These are phyloP conservation scores for Niveomyces coronatus DNA, from an alignment of 2,329 filamentous ascomycete genomes.

Conservation along the genomic window DNA sequence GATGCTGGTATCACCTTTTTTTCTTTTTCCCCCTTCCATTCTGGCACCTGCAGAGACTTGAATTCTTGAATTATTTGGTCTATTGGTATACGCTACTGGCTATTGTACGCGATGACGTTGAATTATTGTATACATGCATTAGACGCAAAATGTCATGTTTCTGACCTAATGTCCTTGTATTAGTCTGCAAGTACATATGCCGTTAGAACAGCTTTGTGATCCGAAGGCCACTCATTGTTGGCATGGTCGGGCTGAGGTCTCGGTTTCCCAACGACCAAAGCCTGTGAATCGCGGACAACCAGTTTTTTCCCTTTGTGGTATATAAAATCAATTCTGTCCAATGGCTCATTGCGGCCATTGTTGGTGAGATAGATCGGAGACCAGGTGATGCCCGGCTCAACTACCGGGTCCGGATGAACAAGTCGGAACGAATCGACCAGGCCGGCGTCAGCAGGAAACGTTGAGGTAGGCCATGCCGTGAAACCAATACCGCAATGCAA, in stretches of 20 bases:
- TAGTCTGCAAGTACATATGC: no score
- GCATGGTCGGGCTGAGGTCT: conserved; percentile 22
- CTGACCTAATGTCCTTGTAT: no score
- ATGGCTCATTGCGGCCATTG: conserved; percentile 21
- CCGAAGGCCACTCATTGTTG: conserved; percentile 32
- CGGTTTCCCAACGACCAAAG: conserved; percentile 23
- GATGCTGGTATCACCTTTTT: no score
- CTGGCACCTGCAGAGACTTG: no score
- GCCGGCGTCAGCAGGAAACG: conserved; percentile 22
- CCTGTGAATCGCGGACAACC: conserved; percentile 21
- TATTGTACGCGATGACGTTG: no score
- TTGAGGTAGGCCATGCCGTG: conserved; percentile 30
- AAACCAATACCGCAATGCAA: conserved; percentile 26
- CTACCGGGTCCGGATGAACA: conserved; percentile 24
- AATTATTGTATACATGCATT: no score
- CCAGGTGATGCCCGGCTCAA: conserved; percentile 28
- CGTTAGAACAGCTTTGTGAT: conserved; percentile 26
- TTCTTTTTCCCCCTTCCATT: no score
- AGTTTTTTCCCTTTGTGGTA: conserved; percentile 27
- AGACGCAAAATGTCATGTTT: no score
- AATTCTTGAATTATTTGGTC: no score
- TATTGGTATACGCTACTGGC: no score
- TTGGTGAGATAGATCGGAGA: conserved; percentile 29
- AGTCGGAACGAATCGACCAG: conserved; percentile 30
- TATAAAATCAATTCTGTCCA: conserved; percentile 33